Evolutionary conservation across 148 eudicot genomes (phyloP).

Genomic region (Camellia sinensis): DNA sequence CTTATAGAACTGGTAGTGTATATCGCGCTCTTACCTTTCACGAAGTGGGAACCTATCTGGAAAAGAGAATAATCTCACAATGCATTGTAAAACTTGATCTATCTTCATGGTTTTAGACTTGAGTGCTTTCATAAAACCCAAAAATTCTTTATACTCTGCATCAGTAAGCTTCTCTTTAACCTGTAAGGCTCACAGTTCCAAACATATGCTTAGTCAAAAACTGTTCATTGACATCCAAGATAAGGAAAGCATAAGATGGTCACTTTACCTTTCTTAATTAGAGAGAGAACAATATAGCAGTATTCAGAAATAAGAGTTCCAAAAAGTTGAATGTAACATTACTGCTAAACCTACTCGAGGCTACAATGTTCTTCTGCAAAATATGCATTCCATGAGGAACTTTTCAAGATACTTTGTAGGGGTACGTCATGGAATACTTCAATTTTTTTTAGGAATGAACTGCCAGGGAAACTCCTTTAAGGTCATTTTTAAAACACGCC

Average conservation of each 20-base stretch:
- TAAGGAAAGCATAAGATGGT: neutral
- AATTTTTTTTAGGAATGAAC: neutral
- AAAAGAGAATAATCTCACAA: slow-evolving; percentile 63
- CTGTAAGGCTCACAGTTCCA: slow-evolving; percentile 34
- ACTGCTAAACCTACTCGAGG: neutral
- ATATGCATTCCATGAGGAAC: neutral
- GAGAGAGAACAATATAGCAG: neutral
- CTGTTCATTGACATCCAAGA: neutral
- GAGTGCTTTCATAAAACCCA: slow-evolving; percentile 78
- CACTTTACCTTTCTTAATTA: no score
- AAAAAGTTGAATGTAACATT: neutral
- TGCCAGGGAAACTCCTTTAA: neutral
- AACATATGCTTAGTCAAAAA: neutral
- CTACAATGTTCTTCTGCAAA: neutral
- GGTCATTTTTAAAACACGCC: neutral
- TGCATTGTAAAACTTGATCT: slow-evolving; percentile 69
- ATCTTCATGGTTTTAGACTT: slow-evolving; percentile 80
- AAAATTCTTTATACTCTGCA: slow-evolving; percentile 71
- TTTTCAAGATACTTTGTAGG: neutral
- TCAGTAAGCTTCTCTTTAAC: slow-evolving; percentile 75
- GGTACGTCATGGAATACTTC: neutral
- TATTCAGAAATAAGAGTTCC: neutral
- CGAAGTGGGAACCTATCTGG: slow-evolving; percentile 80
- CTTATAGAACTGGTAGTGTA: neutral
- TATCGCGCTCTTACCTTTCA: slow-evolving; percentile 47